phyloP scores from a whole-genome alignment of 2,329 filamentous ascomycete species.

The Aspergillus pseudoglaucus region DNA sequence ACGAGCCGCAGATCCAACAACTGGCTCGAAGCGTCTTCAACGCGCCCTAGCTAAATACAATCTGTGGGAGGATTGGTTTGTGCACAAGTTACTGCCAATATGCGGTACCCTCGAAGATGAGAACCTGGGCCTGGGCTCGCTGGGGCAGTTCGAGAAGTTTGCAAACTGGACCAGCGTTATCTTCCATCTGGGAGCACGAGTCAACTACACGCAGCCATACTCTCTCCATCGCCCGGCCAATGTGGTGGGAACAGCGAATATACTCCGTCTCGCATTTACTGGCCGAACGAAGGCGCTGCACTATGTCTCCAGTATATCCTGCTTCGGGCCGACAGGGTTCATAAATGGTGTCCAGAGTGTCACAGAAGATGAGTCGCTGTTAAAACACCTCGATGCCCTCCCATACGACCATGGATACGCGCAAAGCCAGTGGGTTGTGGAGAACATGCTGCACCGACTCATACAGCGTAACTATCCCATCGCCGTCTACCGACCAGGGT shows the following conservation, averaged over 20 bases:
- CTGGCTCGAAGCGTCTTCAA: constrained; percentile 3
- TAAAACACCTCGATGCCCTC: constrained; percentile 14
- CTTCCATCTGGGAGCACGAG: constrained; percentile 68
- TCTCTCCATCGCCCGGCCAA: constrained; percentile 61
- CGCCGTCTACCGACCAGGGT: constrained; percentile 69
- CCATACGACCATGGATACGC: constrained; percentile 70
- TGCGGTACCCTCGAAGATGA: constrained; percentile 61
- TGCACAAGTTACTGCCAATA: constrained; percentile 9
- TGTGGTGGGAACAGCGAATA: constrained; percentile 66
- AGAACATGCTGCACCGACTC: constrained; percentile 63
- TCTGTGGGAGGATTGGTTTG: constrained; percentile 4
- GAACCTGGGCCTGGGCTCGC: constrained; percentile 43
- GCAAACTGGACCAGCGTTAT: constrained; percentile 59
- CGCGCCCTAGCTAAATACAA: constrained; percentile 7
- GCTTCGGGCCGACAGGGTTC: constrained; percentile 18
- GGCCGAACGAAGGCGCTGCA: constrained; percentile 16
- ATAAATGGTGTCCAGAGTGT: constrained; percentile 12
- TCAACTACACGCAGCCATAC: constrained; percentile 72
- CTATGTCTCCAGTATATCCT: constrained; percentile 19
- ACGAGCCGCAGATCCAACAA: constrained; percentile 51
- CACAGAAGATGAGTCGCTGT: constrained; percentile 14
- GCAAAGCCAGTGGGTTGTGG: constrained; percentile 73
- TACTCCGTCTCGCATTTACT: constrained; percentile 59
- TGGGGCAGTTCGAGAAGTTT: constrained; percentile 29
- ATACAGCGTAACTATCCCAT: constrained; percentile 65